A percentile compares a stretch with the other conserved stretches of the same genome.
Conservation (phyloP, 352 stramenopile genomes). For the Globisporangium abappressorium region DNA sequence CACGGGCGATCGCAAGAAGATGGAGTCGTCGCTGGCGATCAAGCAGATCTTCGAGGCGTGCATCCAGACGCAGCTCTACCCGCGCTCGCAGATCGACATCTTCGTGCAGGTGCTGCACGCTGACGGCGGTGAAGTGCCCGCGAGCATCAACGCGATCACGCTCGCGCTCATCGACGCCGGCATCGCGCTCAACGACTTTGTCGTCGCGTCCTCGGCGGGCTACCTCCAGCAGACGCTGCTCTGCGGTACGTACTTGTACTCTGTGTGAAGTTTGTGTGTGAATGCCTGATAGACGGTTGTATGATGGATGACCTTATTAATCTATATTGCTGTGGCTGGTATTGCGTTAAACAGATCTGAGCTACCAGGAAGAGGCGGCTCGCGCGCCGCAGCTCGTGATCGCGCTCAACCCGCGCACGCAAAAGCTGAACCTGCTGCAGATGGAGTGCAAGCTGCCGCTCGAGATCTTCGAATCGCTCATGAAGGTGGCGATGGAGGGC, state of each 20-base stretch:
- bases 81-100: constrained; percentile 91
- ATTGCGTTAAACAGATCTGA: constrained; percentile 67
- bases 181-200: constrained; percentile 91
- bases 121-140: constrained; percentile 85
- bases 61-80: constrained; percentile 90
- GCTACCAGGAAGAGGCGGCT: constrained; percentile 87
- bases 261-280: background rate
- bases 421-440: constrained; percentile 86
- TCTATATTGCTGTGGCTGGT: background rate
- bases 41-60: constrained; percentile 92
- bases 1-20: constrained; percentile 82
- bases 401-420: constrained; percentile 84
- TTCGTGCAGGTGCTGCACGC: constrained; percentile 91
- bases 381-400: constrained; percentile 86
- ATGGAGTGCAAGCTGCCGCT: constrained; percentile 90
- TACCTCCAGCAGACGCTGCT: constrained; percentile 89
- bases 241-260: constrained; percentile 47
- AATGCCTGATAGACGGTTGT: background rate
- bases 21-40: constrained; percentile 85
- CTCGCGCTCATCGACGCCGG: constrained; percentile 90
- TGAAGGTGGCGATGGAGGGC: constrained; percentile 74
- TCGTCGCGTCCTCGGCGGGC: constrained; percentile 85
- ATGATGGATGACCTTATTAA: background rate
- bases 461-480: constrained; percentile 86
- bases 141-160: constrained; percentile 89